Conservation (phyloP, 495 filamentous ascomycete genomes). For the Xylaria curta region DNA sequence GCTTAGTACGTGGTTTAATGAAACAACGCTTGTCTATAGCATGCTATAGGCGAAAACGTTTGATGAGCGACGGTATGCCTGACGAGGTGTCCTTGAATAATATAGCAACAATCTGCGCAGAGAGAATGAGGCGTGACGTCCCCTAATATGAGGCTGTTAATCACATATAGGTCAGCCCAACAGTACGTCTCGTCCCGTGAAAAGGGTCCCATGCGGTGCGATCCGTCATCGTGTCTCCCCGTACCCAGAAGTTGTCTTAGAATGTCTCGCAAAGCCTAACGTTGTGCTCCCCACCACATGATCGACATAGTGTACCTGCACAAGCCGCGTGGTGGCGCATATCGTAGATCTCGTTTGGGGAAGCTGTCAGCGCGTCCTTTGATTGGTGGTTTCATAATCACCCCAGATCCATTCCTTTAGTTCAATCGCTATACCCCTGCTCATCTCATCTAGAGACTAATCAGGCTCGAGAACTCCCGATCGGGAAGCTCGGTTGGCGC, state of each 20-base stretch:
- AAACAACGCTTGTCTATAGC: slow-evolving; percentile 9
- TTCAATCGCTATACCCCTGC: slow-evolving; percentile 6
- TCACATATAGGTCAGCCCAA: slow-evolving; percentile 14
- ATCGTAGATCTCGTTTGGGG: slow-evolving; percentile 1
- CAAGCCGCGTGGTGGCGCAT: slow-evolving; percentile 22
- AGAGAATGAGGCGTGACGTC: background rate
- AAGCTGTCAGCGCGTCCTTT: background rate
- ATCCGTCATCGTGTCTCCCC: slow-evolving; percentile 9
- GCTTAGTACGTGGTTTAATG: background rate
- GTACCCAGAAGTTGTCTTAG: slow-evolving; percentile 7
- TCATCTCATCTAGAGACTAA: slow-evolving; percentile 27
- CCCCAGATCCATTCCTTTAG: slow-evolving; percentile 7
- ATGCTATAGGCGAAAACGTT: background rate
- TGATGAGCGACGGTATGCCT: background rate
- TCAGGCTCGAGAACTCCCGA: slow-evolving; percentile 21
- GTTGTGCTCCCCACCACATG: slow-evolving; percentile 17
- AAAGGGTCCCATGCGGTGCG: slow-evolving; percentile 17
- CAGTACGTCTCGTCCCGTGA: slow-evolving; percentile 19
- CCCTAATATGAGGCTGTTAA: background rate
- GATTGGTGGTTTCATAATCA: slow-evolving; percentile 17
- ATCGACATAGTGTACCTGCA: slow-evolving; percentile 29
- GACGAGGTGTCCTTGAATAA: background rate
- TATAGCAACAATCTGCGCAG: background rate
- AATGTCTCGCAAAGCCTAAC: slow-evolving; percentile 12
- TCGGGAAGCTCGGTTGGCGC: slow-evolving; percentile 35